Base-by-base conservation (phyloP, 75 land plant species). In the Isoetes taiwanensis region DNA sequence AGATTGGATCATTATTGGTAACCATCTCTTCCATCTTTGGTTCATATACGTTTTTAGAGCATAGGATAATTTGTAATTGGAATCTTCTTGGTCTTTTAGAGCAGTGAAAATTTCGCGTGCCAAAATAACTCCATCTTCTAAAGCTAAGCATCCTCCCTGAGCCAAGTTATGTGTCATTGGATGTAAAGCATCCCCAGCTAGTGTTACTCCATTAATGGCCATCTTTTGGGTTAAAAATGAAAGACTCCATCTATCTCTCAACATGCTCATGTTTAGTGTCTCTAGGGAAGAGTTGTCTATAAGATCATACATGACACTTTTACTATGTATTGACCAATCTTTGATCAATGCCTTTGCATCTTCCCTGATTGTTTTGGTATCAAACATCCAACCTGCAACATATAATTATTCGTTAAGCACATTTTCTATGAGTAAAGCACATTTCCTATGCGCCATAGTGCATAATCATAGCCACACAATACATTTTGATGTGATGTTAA, bases 81-180 rank as follows among this genome's bases (percentile, higher is more conserved):
- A 5, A 80, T 40, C 19, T 42, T 38, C 39, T 61, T 66, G n/a
- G n/a, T n/a, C n/a, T n/a, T n/a, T n/a, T n/a, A n/a, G n/a, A n/a
- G n/a, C n/a, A n/a, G n/a, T n/a, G n/a, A n/a, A n/a, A n/a, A n/a
- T n/a, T n/a, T n/a, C n/a, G n/a, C n/a, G n/a, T n/a, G 86, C 71
- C 2, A 89, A 74, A 43, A 78, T 57, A 3, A 89, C 71, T 9
- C 85, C 73, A 65, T 89, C 96, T 63, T 89, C 96, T 32, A 86
- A 52, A 10, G 96, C 93, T 57, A 75, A 74, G 61, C 96, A 89
- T 4, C 69, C 96, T 17, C 96, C 96, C 59, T 86, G 96, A 1
- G 81, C 96, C 10, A 89, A 75, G 60, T 89, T 85, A n/a, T 90
- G 96, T 2, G 96, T 89, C 83, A 86, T 82, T 2, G 91, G 96